Evolutionary conservation across 805 yeast genomes (phyloP), one percentile per base, ranked within the genome.

Genomic region (Torulaspora franciscae): DNA sequence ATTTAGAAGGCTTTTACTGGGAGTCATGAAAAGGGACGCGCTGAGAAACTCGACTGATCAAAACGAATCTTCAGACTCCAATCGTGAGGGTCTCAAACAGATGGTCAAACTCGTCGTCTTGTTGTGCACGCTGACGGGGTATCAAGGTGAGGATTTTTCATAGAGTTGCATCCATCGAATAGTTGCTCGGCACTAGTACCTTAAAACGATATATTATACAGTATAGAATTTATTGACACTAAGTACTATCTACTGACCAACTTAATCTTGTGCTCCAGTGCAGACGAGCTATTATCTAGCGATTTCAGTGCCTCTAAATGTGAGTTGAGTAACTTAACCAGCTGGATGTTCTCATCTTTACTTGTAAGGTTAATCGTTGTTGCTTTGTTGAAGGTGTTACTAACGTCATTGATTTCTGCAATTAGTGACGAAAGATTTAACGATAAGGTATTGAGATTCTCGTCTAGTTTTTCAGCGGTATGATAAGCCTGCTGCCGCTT

Each of bases 251-350:
- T 53, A 39, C 54, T 30, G 11, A 60, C 37, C 4, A 55, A 43
- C 28, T 74, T 77, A 48, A 93, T 64, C 64, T 86, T 84, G 29
- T 76, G 75, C 61, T 83, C 86, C 55, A 93, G 72, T 19, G 70
- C 70, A 14, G 74, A 74, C 42, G 95, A 87, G 50, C 81, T 78
- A 50, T 74, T 75, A 59, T 93, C 96, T 45, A 93, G 77, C 74
- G 90, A 89, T 61, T 82, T 88, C 67, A 93, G 74, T 50, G 95
- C 87, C 50, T 90, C 93, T 65, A 93, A 71, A 64, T 93, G 98
- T 37, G 87, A 79, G 61, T 91, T 90, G 60, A 93, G 75, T 51
- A 93, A 72, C 62, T 80, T 83, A 25, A 93, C 83, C 50, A 91
- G 77, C 60, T 83, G 89, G 53, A 79, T 80, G 28, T 64, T 65